phyloP scores from a whole-genome alignment of 345 rosid genomes.

The Conringia planisiliqua region DNA sequence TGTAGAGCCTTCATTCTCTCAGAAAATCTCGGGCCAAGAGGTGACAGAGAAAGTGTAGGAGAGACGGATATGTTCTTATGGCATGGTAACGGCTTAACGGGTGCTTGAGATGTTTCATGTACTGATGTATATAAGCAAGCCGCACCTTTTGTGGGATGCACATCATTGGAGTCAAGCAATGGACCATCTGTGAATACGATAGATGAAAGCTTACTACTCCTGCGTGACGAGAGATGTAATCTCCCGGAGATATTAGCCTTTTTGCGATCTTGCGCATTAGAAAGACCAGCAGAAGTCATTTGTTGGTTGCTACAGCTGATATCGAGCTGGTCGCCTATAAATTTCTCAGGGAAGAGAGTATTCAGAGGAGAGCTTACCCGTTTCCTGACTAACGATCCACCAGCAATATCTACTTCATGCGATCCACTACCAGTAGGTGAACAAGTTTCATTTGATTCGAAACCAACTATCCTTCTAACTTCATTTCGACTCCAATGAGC shows the following conservation, averaged over 20 bases:
- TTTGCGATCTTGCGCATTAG: conserved; percentile 50
- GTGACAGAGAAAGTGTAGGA: conserved; percentile 68
- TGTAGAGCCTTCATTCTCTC: conserved; percentile 46
- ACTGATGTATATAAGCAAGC: conserved; percentile 30
- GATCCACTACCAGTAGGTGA: conserved; percentile 37
- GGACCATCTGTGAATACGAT: conserved; percentile 64
- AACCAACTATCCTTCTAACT: conserved; percentile 72
- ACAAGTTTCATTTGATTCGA: conserved; percentile 43
- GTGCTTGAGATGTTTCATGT: conserved; percentile 34
- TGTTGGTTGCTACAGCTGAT: conserved; percentile 42
- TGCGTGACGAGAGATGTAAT: conserved; percentile 22
- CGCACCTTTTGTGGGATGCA: conserved; percentile 8
- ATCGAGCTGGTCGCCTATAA: conserved; percentile 48
- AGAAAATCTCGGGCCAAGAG: conserved; percentile 71
- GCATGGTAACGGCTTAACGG: conserved; percentile 32
- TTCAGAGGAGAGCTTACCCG: conserved; percentile 66
- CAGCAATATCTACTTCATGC: conserved; percentile 32
- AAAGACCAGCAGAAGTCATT: conserved; percentile 27
- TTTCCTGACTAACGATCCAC: conserved; percentile 62
- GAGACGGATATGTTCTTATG: conserved; percentile 43
- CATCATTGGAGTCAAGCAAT: conserved; percentile 39
- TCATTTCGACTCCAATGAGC: conserved; percentile 38
- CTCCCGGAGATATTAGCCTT: conserved; percentile 59
- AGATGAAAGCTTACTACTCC: conserved; percentile 35
- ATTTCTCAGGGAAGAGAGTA: conserved; percentile 45